phyloP scores from a whole-genome alignment of 2,329 filamentous ascomycete genomes.

The Exserohilum rostratum region DNA sequence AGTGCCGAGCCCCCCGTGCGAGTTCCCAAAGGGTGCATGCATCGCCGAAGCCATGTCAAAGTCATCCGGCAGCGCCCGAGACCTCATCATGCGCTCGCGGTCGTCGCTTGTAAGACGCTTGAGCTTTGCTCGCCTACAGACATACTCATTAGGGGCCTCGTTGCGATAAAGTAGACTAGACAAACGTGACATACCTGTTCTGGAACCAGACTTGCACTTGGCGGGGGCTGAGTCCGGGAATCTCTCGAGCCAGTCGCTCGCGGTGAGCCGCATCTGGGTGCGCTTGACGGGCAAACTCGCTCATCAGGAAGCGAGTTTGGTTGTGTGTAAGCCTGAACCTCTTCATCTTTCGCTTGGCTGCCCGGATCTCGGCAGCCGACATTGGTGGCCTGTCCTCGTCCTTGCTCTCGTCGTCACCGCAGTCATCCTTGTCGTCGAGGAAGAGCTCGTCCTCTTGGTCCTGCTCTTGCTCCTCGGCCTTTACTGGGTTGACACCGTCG shows the following conservation, averaged over 20 bases:
- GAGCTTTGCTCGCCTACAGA: slow-evolving; percentile 62
- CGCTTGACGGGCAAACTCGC: slow-evolving; percentile 92
- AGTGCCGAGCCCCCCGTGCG: slow-evolving; percentile 53
- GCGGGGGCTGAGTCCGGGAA: slow-evolving; percentile 86
- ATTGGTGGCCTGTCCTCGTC: slow-evolving; percentile 47
- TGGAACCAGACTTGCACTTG: slow-evolving; percentile 99
- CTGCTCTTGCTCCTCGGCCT: slow-evolving; percentile 44
- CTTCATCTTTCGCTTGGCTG: slow-evolving; percentile 68
- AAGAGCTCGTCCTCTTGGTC: slow-evolving; percentile 42
- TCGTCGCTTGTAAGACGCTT: slow-evolving; percentile 67
- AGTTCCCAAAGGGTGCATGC: slow-evolving; percentile 59
- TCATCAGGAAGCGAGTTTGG: slow-evolving; percentile 97
- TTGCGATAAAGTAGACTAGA: background rate
- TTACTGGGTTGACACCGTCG: slow-evolving; percentile 43
- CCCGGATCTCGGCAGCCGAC: slow-evolving; percentile 56
- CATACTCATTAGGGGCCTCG: slow-evolving; percentile 19
- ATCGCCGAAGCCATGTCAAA: slow-evolving; percentile 66
- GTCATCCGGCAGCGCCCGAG: slow-evolving; percentile 63
- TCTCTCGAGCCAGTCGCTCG: slow-evolving; percentile 84
- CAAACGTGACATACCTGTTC: slow-evolving; percentile 75
- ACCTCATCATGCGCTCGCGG: slow-evolving; percentile 66
- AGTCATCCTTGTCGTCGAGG: slow-evolving; percentile 50
- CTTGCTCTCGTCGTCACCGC: slow-evolving; percentile 34
- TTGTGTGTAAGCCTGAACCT: slow-evolving; percentile 89
- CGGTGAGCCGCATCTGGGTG: slow-evolving; percentile 91